phyloP scores from a whole-genome alignment of 805 yeast species.

The Zygosaccharomyces pseudorouxii region DNA sequence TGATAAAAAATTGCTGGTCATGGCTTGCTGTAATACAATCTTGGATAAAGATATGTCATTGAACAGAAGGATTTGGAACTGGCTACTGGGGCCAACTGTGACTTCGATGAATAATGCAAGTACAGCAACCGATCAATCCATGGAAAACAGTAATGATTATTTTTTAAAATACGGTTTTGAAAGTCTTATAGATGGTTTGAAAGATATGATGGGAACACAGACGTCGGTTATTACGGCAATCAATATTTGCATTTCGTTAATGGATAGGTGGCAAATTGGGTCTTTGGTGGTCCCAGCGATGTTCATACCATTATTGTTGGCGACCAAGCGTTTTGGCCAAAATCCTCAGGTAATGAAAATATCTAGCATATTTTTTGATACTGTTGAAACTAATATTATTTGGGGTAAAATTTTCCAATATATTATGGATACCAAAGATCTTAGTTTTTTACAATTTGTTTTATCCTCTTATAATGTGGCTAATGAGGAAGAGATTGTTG shows the following conservation, averaged over 20 bases:
- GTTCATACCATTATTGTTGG: slow-evolving; percentile 57
- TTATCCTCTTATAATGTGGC: slow-evolving; percentile 59
- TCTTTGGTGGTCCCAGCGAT: slow-evolving; percentile 63
- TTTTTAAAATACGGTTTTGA: slow-evolving; percentile 55
- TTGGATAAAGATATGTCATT: slow-evolving; percentile 87
- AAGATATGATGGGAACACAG: slow-evolving; percentile 41
- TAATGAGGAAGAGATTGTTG: slow-evolving; percentile 81
- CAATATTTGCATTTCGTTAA: slow-evolving; percentile 62
- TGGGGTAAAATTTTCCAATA: slow-evolving; percentile 59
- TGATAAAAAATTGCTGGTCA: slow-evolving; percentile 56
- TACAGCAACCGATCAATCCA: slow-evolving; percentile 7
- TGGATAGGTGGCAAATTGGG: slow-evolving; percentile 96
- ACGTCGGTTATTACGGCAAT: slow-evolving; percentile 44
- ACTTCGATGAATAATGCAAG: slow-evolving; percentile 5
- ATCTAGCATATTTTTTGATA: slow-evolving; percentile 73
- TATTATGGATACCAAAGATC: slow-evolving; percentile 30
- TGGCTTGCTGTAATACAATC: slow-evolving; percentile 63
- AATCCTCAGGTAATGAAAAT: slow-evolving; percentile 44
- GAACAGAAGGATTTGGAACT: slow-evolving; percentile 88
- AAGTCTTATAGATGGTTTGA: slow-evolving; percentile 49
- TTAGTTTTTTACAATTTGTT: slow-evolving; percentile 54
- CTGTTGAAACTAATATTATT: slow-evolving; percentile 73
- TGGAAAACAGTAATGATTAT: slow-evolving; percentile 35
- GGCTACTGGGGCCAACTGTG: slow-evolving; percentile 72
- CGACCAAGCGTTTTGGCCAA: slow-evolving; percentile 38